Percentiles rank a stretch among this genome's conserved stretches.
These are phyloP conservation scores for Alloteropsis semialata DNA, from an alignment of 176 grass and related monocot species.

Conservation along the genomic window DNA sequence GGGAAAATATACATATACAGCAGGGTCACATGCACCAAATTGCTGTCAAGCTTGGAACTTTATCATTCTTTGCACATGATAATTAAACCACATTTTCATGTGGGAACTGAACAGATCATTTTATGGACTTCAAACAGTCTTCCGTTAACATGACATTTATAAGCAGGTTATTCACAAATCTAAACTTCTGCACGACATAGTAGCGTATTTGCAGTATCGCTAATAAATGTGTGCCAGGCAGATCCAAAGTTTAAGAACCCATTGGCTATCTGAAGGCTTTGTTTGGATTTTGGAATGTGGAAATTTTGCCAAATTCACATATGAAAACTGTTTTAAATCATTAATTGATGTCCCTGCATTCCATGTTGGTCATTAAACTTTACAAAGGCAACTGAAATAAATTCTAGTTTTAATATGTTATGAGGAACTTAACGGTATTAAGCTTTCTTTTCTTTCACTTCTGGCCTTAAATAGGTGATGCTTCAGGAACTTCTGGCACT, in stretches of 20 bases:
- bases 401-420: background rate
- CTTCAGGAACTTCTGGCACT: background rate
- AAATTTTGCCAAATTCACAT: background rate
- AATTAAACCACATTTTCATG: background rate
- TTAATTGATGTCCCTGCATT: background rate
- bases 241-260: background rate
- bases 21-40: background rate
- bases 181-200: background rate
- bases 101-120: too few relatives aligned
- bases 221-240: background rate
- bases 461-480: conserved; percentile 6
- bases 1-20: background rate
- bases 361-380: background rate
- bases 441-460: background rate
- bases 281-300: background rate
- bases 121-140: too few relatives aligned
- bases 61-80: background rate
- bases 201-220: background rate
- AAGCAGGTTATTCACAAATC: too few relatives aligned
- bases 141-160: background rate
- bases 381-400: too few relatives aligned
- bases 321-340: background rate
- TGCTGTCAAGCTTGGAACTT: background rate
- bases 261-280: background rate
- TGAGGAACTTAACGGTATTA: background rate